phyloP scores from a whole-genome alignment of 805 yeast species.

The Peterozyma xylosa region DNA sequence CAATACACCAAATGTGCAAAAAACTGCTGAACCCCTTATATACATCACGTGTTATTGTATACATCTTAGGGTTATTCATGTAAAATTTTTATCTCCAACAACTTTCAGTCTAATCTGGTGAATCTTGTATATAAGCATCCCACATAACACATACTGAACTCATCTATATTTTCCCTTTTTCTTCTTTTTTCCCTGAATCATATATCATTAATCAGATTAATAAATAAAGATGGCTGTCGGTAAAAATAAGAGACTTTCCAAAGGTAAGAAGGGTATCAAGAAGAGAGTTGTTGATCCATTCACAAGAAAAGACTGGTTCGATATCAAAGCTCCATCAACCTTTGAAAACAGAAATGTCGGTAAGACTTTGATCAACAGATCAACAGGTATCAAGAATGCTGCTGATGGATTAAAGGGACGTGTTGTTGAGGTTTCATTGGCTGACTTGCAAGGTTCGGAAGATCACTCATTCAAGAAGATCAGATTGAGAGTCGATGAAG shows the following conservation, averaged over 20 bases:
- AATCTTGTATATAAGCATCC: too few relatives aligned
- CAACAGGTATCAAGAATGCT: constrained; percentile 97
- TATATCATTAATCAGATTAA: too few relatives aligned
- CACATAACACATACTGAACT: too few relatives aligned
- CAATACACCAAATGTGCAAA: too few relatives aligned
- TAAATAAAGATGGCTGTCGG: constrained; percentile 42
- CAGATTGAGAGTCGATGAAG: constrained; percentile 97
- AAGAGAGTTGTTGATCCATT: constrained; percentile 99
- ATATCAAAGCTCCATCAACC: constrained; percentile 97
- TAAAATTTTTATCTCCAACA: too few relatives aligned
- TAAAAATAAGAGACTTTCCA: constrained; percentile 71
- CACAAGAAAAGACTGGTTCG: constrained; percentile 99
- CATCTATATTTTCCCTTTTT: too few relatives aligned
- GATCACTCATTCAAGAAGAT: constrained; percentile 98
- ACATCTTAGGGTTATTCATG: too few relatives aligned
- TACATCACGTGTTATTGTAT: too few relatives aligned
- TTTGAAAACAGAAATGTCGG: constrained; percentile 98
- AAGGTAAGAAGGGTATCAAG: constrained; percentile 96
- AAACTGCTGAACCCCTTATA: too few relatives aligned
- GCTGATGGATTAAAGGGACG: constrained; percentile 98
- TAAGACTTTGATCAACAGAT: constrained; percentile 96
- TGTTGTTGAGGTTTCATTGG: constrained; percentile 90
- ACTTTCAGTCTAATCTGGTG: too few relatives aligned
- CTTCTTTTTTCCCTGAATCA: too few relatives aligned
- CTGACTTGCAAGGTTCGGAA: constrained; percentile 98